These are phyloP conservation scores for Yamadazyma sp. DNA, from an alignment of 805 yeast genomes.

Conservation along the genomic window DNA sequence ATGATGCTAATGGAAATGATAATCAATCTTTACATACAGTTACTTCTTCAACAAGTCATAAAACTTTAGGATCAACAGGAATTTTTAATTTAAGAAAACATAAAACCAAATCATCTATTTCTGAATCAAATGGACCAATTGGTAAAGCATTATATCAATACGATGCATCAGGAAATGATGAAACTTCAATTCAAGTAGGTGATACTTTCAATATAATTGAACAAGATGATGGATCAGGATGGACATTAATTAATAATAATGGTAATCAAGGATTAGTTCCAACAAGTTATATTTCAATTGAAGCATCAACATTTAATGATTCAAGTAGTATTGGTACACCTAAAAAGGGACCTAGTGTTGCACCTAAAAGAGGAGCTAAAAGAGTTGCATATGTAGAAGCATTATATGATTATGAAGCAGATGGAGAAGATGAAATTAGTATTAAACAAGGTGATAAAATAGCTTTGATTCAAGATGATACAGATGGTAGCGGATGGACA, in stretches of 20 bases:
- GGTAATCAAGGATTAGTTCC: constrained; percentile 79
- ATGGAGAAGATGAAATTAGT: constrained; percentile 75
- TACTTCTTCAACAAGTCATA: constrained; percentile 25
- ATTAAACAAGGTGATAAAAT: constrained; percentile 73
- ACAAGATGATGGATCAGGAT: constrained; percentile 87
- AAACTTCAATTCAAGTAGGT: constrained; percentile 58
- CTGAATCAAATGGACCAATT: constrained; percentile 11
- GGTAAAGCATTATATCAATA: constrained; percentile 65
- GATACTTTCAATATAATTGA: constrained; percentile 58
- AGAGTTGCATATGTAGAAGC: constrained; percentile 64
- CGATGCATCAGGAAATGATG: constrained; percentile 71
- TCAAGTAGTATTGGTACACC: background rate
- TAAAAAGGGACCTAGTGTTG: constrained; percentile 73
- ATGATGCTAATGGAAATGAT: constrained; percentile 18
- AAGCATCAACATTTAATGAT: background rate
- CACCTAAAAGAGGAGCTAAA: constrained; percentile 73
- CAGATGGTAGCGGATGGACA: constrained; percentile 91
- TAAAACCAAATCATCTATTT: constrained; percentile 24
- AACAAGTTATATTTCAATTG: constrained; percentile 63
- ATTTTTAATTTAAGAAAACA: constrained; percentile 37
- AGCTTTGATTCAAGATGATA: constrained; percentile 51
- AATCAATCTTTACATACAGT: constrained; percentile 34
- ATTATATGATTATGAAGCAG: constrained; percentile 71
- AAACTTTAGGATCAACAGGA: constrained; percentile 26
- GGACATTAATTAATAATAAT: constrained; percentile 64